Evolutionary conservation across 768 basidiomycete genomes (phyloP).

Genomic region (Trichaptum fuscoviolaceum): DNA sequence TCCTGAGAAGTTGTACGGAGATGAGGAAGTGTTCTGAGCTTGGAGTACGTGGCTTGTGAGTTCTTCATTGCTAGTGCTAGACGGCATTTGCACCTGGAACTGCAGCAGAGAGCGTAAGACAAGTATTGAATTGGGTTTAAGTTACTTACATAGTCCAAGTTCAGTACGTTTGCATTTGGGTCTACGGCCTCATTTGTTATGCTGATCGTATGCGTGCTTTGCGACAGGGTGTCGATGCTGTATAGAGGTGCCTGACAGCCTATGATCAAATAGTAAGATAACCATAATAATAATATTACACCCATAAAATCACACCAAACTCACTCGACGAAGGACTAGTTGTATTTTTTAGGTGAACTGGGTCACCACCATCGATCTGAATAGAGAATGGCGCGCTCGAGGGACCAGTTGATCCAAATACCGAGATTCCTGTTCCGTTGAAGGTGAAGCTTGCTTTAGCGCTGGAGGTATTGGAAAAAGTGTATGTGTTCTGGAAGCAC

Average conservation of each 20-base stretch:
- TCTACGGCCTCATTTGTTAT: background rate
- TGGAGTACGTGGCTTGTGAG: background rate
- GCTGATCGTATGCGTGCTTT: background rate
- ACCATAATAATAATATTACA: background rate
- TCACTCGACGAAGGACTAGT: background rate
- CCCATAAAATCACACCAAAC: background rate
- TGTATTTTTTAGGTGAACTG: background rate
- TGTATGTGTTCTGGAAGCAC: conserved; percentile 13
- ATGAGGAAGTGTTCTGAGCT: background rate
- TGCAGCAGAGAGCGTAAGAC: background rate
- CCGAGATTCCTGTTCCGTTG: conserved; percentile 39
- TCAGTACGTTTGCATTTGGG: background rate
- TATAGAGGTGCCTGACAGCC: background rate
- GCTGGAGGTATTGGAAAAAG: conserved; percentile 27
- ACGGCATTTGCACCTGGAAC: background rate
- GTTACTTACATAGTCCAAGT: background rate
- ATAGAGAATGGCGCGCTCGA: conserved; percentile 29
- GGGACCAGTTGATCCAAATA: conserved; percentile 39
- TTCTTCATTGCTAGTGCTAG: background rate
- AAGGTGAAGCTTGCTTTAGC: conserved; percentile 35
- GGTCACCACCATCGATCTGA: conserved; percentile 27
- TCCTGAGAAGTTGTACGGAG: background rate
- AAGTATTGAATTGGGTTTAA: background rate
- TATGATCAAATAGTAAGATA: background rate
- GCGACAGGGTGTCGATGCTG: background rate